Evolutionary conservation across 2,329 filamentous ascomycete genomes (phyloP).

Genomic region (Ascosphaera aggregata): DNA sequence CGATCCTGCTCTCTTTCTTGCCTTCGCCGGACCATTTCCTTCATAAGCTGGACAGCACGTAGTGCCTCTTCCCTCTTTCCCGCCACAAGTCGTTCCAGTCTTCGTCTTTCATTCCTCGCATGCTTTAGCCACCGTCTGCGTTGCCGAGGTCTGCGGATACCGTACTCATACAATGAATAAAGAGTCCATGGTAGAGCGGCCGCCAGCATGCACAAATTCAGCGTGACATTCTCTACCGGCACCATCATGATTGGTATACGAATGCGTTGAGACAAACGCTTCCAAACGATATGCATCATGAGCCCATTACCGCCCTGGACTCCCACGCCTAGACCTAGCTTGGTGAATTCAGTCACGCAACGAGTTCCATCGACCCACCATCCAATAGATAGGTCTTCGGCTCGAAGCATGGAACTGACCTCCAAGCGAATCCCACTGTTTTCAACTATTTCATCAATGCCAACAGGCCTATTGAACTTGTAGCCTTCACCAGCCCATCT

Average conservation of each 20-base stretch:
- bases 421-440: constrained; percentile 9
- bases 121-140: constrained; percentile 14
- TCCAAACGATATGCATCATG: constrained; percentile 17
- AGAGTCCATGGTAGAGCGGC: constrained; percentile 16
- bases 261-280: constrained; percentile 17
- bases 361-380: constrained; percentile 17
- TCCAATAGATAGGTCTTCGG: constrained; percentile 10
- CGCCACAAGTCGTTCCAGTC: constrained; percentile 14
- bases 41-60: constrained; percentile 19
- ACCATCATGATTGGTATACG: constrained; percentile 17
- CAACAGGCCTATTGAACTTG: constrained; percentile 11
- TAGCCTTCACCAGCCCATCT: constrained; percentile 21
- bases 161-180: constrained; percentile 20
- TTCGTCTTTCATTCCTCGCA: constrained; percentile 14
- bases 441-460: constrained; percentile 11
- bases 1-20: constrained; percentile 14
- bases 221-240: constrained; percentile 12
- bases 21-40: constrained; percentile 15
- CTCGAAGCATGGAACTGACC: constrained; percentile 9
- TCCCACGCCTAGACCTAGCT: constrained; percentile 17
- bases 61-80: constrained; percentile 15
- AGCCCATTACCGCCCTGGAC: constrained; percentile 14
- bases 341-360: constrained; percentile 15
- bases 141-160: constrained; percentile 16
- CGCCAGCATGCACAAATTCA: constrained; percentile 14